Conservation (phyloP, 768 basidiomycete species). For the Pholiota microspora region DNA sequence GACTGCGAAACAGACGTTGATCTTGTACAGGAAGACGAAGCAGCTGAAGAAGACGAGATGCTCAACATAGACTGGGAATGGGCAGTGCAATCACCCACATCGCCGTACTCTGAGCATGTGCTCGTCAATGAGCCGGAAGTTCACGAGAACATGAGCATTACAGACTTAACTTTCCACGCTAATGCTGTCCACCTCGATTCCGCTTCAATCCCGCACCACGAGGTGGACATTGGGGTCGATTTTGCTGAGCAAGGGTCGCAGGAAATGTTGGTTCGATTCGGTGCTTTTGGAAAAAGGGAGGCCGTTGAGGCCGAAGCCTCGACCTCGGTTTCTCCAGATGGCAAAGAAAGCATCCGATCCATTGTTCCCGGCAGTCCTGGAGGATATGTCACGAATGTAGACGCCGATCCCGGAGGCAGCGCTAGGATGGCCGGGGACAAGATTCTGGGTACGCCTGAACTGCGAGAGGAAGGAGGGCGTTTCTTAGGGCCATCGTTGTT, state of each 20-base stretch:
- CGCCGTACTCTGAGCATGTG: background rate
- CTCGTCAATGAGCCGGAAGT: background rate
- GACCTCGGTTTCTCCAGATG: background rate
- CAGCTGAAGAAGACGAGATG: background rate
- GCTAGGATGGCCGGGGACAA: background rate
- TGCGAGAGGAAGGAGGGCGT: conserved; percentile 28
- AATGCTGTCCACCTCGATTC: background rate
- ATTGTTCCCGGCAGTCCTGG: background rate
- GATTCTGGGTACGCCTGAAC: conserved; percentile 15
- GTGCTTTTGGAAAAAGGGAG: background rate
- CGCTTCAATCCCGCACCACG: background rate
- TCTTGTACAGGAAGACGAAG: background rate
- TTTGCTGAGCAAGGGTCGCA: background rate
- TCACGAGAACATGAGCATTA: background rate
- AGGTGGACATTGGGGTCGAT: background rate
- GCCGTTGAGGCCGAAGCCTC: background rate
- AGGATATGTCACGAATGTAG: background rate
- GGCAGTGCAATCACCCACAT: background rate
- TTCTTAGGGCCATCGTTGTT: conserved; percentile 32
- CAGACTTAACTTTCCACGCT: background rate
- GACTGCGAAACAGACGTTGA: background rate
- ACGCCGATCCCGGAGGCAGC: background rate
- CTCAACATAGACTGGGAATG: background rate
- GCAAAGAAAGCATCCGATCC: background rate
- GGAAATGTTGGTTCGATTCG: background rate